Base-by-base conservation (phyloP, 306 rosid genomes). In the Trifolium fragiferum region DNA sequence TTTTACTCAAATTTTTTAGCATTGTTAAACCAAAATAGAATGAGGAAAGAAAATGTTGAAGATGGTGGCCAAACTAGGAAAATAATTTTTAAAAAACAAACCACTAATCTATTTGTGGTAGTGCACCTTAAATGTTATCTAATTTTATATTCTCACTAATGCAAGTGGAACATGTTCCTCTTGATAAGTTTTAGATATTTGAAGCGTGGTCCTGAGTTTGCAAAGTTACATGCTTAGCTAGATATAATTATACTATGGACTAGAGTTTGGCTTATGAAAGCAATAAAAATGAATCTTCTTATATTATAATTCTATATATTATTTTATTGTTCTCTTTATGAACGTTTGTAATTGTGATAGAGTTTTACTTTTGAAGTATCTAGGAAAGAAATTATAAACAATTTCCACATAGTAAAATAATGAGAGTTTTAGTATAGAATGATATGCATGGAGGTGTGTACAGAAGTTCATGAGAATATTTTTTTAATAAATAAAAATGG, bases 161-260 rank as follows among this genome's bases (percentile, higher is more conserved):
- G 68, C 76, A 40, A 75, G 73, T 79, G 63, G 75, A n/a, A 25
- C 60, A 62, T 60, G 80, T 69, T 68, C 77, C 62, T 66, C 16
- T 18, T 37, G 72, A 27, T 40, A 57, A 58, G 72, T 70, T 70
- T 37, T 47, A 64, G 72, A 74, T 74, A 70, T 82, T 72, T 71
- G 60, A 37, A 47, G 7, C 41, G 78, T 76, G 85, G 82, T 81
- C 78, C 76, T 64, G 14, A 32, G 11, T 67, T 79, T 19, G 38
- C 47, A 43, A 51, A 13, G 38, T 66, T 73, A 51, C 49, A 73
- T 80, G 68, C 76, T 64, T 70, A 41, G 72, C 55, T 75, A 41
- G 76, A 35, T 76, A 58, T 73, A 77, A 65, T 63, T 64, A 20
- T 5, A 64, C n/a, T 27, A 59, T 59, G 9, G 63, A 65, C 65